Evolutionary conservation across 441 rosid species (phyloP), one percentile per base, ranked within the genome.

Genomic region (Brassica balearica): DNA sequence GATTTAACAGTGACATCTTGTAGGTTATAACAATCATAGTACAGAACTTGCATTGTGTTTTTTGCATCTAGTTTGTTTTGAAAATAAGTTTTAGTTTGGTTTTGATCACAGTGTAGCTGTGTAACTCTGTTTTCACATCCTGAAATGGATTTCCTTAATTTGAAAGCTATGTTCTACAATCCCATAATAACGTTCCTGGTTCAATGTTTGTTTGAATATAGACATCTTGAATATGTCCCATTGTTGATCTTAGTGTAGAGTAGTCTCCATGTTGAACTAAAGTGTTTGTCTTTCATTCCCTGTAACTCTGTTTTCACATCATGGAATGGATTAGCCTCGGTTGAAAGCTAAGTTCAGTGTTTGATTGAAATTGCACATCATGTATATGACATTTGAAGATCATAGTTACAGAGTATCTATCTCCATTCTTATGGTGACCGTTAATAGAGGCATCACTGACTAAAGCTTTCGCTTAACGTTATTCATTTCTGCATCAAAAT

Each of bases 261-360:
- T 65, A 8, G 32, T 29, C 43, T 41, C 14, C 0, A 12, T 43
- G 10, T 19, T 36, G 53, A 53, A 56, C 1, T 59, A n/a, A 61
- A 74, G 53, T 75, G 6, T 73, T 12, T n/a, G 64, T 0, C 68
- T 75, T 74, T 69, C 41, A 27, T 51, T 3, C 60, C 61, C 0
- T 55, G 9, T 7, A 55, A 55, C 60, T 55, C 25, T 56, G 22
- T 17, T 56, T 25, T 55, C 46, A 41, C 68, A 72, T 23, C 4
- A 6, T 71, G 55, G 53, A 36, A 55, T 12, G 17, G 63, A 43
- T 27, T 23, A 43, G 51, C 38, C 29, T 19, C 38, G 8, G 5
- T 56, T 17, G 25, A 56, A 17, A 17, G 25, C 61, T 17, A 17
- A 17, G 61, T 56, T 56, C 61, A 6, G 23, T 55, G 22, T 15